Conservation (phyloP, 495 filamentous ascomycete species). For the Lentithecium fluviatile region DNA sequence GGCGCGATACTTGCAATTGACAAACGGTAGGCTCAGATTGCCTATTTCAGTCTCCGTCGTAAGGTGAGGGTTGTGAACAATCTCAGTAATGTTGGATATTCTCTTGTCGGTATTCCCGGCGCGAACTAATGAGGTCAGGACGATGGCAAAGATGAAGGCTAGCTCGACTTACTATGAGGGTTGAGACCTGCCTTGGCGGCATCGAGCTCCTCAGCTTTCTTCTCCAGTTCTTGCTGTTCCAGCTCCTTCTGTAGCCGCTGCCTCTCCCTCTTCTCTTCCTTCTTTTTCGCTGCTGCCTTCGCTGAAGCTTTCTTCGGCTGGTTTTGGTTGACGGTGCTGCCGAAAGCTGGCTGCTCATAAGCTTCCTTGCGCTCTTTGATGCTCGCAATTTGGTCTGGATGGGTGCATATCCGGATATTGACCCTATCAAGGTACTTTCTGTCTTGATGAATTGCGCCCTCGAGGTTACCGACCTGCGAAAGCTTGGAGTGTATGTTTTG, state of each 20-base stretch:
- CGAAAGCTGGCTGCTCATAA: slow-evolving; percentile 4
- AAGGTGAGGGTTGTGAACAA: slow-evolving; percentile 50
- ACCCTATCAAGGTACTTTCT: slow-evolving; percentile 51
- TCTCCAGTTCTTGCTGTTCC: slow-evolving; percentile 41
- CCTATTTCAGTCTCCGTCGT: slow-evolving; percentile 43
- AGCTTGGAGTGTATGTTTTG: slow-evolving; percentile 70
- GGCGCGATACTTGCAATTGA: slow-evolving; percentile 68
- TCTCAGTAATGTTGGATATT: slow-evolving; percentile 49
- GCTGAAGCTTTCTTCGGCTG: slow-evolving; percentile 32
- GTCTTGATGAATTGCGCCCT: slow-evolving; percentile 72
- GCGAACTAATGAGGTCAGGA: slow-evolving; percentile 24
- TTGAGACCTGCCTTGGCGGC: slow-evolving; percentile 7
- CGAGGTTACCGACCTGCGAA: slow-evolving; percentile 55
- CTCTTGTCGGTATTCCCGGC: slow-evolving; percentile 43
- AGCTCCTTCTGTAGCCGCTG: slow-evolving; percentile 44
- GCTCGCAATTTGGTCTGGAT: not conserved
- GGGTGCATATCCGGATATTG: slow-evolving; percentile 50
- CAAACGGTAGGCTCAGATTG: slow-evolving; percentile 61
- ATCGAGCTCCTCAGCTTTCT: slow-evolving; percentile 32
- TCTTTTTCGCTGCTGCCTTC: slow-evolving; percentile 37
- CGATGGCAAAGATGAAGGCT: not conserved
- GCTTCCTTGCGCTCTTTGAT: slow-evolving; percentile 15
- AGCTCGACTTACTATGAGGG: slow-evolving; percentile 41
- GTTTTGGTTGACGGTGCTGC: slow-evolving; percentile 43
- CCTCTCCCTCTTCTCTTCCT: slow-evolving; percentile 43